Conservation (phyloP, 306 rosid species). For the Prunus persica region Prunus_persica_NCBIv2 NC_034009.1:28596501-28597000, state of each 20-base stretch:
- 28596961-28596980: constrained; percentile 37
- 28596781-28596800: no score
- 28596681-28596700: no score
- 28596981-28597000: constrained; percentile 76
- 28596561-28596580: no score
- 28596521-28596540: no score
- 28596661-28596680: not conserved
- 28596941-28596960: constrained; percentile 61
- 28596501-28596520: no score
- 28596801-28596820: no score
- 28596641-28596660: not conserved
- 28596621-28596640: not conserved
- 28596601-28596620: not conserved
- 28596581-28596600: no score
- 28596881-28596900: constrained; percentile 49
- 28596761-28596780: not conserved
- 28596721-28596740: no score
- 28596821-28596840: not conserved
- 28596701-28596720: no score
- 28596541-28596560: no score
- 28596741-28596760: not conserved
- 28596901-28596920: constrained; percentile 60
- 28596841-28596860: not conserved
- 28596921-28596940: constrained; percentile 66
- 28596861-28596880: not conserved